These are phyloP conservation scores for Monilinia vaccinii-corymbosi DNA, from an alignment of 2,329 filamentous ascomycete genomes.

Conservation along the genomic window DNA sequence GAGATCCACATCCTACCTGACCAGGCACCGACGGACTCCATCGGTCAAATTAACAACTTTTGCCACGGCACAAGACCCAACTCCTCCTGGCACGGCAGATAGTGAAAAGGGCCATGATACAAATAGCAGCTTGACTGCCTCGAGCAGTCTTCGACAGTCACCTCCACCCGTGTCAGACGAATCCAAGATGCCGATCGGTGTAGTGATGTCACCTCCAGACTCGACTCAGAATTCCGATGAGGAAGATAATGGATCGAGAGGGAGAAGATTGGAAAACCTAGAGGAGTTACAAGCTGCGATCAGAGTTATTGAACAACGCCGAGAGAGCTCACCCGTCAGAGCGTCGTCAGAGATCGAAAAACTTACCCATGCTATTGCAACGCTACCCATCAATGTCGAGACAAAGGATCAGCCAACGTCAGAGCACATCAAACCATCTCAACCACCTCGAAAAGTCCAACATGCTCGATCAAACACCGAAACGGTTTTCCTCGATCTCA, in stretches of 20 bases:
- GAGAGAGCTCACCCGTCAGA: slow-evolving; percentile 45
- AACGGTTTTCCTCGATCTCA: slow-evolving; percentile 34
- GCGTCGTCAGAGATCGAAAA: slow-evolving; percentile 18
- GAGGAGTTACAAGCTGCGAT: slow-evolving; percentile 73
- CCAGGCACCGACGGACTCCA: slow-evolving; percentile 51
- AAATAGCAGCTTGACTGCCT: slow-evolving; percentile 29
- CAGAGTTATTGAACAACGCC: slow-evolving; percentile 62
- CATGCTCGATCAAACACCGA: slow-evolving; percentile 35
- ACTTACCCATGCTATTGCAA: slow-evolving; percentile 23
- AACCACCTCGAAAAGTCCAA: slow-evolving; percentile 19
- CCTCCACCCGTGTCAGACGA: slow-evolving; percentile 70
- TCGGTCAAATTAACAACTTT: slow-evolving; percentile 33
- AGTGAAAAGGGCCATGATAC: slow-evolving; percentile 22
- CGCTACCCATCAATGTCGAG: slow-evolving; percentile 30
- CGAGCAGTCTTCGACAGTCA: slow-evolving; percentile 66
- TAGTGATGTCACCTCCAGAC: slow-evolving; percentile 85
- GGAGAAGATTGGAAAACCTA: slow-evolving; percentile 25
- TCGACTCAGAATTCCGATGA: slow-evolving; percentile 76
- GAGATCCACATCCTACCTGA: slow-evolving; percentile 57
- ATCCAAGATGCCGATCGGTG: slow-evolving; percentile 67
- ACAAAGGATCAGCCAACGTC: slow-evolving; percentile 24
- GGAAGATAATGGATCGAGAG: slow-evolving; percentile 43
- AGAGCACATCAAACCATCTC: slow-evolving; percentile 14
- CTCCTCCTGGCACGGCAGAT: slow-evolving; percentile 24
- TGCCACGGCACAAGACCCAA: slow-evolving; percentile 25